phyloP scores from a whole-genome alignment of 495 filamentous ascomycete genomes.

The Bathelium albidoporum region DNA sequence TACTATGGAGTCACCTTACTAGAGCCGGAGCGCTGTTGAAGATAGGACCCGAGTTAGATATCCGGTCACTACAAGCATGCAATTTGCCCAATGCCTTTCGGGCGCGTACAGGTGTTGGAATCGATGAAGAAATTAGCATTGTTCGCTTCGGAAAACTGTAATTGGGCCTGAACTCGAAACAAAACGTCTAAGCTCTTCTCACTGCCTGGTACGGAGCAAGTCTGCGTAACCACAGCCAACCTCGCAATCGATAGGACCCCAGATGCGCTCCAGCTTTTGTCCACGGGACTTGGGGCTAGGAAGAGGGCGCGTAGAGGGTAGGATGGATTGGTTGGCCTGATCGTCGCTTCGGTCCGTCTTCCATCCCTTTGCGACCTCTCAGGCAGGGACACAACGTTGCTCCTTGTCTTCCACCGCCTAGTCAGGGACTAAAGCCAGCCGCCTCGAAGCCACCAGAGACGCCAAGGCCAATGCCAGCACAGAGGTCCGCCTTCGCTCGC shows the following conservation, averaged over 20 bases:
- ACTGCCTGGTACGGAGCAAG: too few relatives aligned
- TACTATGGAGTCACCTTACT: too few relatives aligned
- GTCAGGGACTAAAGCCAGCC: not conserved
- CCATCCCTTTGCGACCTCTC: not conserved
- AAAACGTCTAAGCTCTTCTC: too few relatives aligned
- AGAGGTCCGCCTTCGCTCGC: not conserved
- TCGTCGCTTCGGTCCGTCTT: constrained; percentile 1
- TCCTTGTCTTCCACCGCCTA: not conserved
- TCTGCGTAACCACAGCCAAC: too few relatives aligned
- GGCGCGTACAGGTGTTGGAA: not conserved
- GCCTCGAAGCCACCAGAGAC: not conserved
- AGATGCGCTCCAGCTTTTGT: not conserved
- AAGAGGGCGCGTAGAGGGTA: not conserved
- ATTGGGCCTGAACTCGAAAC: not conserved
- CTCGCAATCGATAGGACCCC: not conserved
- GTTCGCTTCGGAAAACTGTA: not conserved
- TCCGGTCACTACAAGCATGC: too few relatives aligned
- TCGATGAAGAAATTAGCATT: not conserved
- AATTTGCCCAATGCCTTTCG: not conserved
- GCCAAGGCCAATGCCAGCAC: not conserved
- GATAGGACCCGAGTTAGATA: too few relatives aligned
- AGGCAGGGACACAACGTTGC: not conserved
- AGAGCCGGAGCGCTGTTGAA: too few relatives aligned
- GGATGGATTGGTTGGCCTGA: not conserved
- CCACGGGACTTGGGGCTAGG: not conserved